Evolutionary conservation across 2,329 filamentous ascomycete species (phyloP), one percentile per base, ranked within the genome.

Genomic region (Exophiala sp.): DNA sequence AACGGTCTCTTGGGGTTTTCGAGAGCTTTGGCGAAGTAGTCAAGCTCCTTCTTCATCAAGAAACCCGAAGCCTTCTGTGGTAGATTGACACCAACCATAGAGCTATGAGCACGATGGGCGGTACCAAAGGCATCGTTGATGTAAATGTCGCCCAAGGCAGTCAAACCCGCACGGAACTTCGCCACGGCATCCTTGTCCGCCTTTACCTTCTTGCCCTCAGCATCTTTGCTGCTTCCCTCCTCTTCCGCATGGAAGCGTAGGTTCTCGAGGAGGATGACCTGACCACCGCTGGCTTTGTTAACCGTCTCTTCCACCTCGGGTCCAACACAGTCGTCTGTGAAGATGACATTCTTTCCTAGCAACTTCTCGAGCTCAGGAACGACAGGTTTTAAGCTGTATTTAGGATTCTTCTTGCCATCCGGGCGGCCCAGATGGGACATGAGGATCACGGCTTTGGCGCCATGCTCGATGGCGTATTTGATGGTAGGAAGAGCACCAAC

Each of bases 21-120:
- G 55, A 98, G 86, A 32, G 89, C 93, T 77, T 96, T 82, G 59
- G 93, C 93, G 68, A 98, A 98, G 83, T 98, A 98, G 69, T 98
- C 93, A 58, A 98, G 86, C 75, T 98, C 93, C 80, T 97, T 98
- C 86, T 98, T 98, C 79, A 98, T 89, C 66, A 98, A 83, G 83
- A 96, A 98, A 57, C 93, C 93, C 50, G 91, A 88, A 8, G 93
- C 93, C 79, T 95, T 96, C 72, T 97, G 88, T 62, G 91, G 90
- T 42, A 98, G 85, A 61, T 96, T 83, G 58, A 96, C 80, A 65
- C 93, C 93, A 64, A 98, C 93, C 93, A 98, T 98, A 71, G 91
- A 97, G 72, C 89, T 96, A 82, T 98, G 93, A 42, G 88, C 93
- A 70, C 93, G 88, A 79, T 98, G 93, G 55, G 93, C 93, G 56